Evolutionary conservation across 371 early-diverging fungal species (phyloP).

Genomic region (Haplosporangium sp.): DNA sequence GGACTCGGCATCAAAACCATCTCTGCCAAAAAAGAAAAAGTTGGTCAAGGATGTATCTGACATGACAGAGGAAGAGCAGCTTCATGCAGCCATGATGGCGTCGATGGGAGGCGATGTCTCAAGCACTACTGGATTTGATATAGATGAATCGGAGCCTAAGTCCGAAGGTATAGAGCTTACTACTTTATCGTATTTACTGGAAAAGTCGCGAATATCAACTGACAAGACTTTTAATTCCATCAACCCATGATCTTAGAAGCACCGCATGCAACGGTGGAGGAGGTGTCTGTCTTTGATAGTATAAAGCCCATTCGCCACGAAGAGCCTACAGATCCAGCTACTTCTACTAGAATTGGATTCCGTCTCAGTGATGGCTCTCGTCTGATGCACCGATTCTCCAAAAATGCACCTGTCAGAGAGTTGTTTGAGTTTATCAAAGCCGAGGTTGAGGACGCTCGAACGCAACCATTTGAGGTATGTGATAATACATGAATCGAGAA

Average conservation of each 20-base stretch:
- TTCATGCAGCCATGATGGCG: slow-evolving; percentile 85
- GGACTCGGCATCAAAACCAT: slow-evolving; percentile 32
- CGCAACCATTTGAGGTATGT: slow-evolving; percentile 78
- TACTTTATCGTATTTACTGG: no score
- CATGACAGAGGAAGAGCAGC: slow-evolving; percentile 92
- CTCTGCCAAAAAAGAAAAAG: slow-evolving; percentile 34
- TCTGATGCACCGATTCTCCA: slow-evolving; percentile 72
- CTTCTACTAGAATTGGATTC: slow-evolving; percentile 76
- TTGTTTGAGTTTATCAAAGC: slow-evolving; percentile 79
- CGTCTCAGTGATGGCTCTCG: slow-evolving; percentile 77
- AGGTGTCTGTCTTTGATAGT: slow-evolving; percentile 58
- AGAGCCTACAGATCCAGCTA: slow-evolving; percentile 64
- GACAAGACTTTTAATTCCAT: slow-evolving; percentile 3
- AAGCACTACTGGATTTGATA: slow-evolving; percentile 16
- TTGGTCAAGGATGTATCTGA: slow-evolving; percentile 61
- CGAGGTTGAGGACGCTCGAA: slow-evolving; percentile 69
- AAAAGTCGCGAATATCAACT: neutral
- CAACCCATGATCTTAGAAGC: slow-evolving; percentile 14
- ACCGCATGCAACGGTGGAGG: slow-evolving; percentile 22
- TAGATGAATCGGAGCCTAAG: slow-evolving; percentile 18
- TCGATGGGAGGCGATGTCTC: slow-evolving; percentile 62
- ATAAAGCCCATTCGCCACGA: slow-evolving; percentile 62
- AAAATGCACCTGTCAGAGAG: slow-evolving; percentile 71
- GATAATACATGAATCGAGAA: neutral
- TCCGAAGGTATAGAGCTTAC: slow-evolving; percentile 25